Base-by-base conservation (phyloP, 306 rosid species). In the Quercus parvula region DNA sequence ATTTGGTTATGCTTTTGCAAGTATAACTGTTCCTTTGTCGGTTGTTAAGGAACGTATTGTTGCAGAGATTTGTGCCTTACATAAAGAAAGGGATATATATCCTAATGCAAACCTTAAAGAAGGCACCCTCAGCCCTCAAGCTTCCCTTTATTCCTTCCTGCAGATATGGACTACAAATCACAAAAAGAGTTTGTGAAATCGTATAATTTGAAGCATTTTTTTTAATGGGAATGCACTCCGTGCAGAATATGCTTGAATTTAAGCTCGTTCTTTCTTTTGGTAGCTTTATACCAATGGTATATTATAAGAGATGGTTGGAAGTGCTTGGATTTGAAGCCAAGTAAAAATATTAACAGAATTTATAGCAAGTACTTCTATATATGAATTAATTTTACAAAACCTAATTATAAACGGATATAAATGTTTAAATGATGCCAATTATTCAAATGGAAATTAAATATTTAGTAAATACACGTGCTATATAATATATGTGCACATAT, bases 101-200 rank as follows among this genome's bases (percentile, higher is more conserved):
- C 73, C 25, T 11, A 67, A 15, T 72, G 74, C 56, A 18, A 27
- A 14, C 75, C 71, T 31, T 69, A 55, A 19, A 55, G 75, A 20
- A 15, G 7, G 57, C 41, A 6, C 25, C 38, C 10, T 14, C 18
- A n/a, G 38, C 35, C 69, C 59, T 33, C 55, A 31, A 71, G 70
- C 71, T 38, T 38, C 54, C 75, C 70, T 77, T 82, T 64, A 77
- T 64, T 82, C 82, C 41, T 10, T 41, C 75, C 76, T 33, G 70
- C 6, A 55, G 85, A 82, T 82, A 82, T 73, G 79, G 85, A 56
- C 82, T 82, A 82, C 67, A 46, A 7, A 49, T 11, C 28, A 51
- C 25, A 46, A 22, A 55, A 68, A 33, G 72, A 24, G 55, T 73
- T 63, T 30, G 41, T 72, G 46, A 64, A 68, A 57, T 67, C 63